phyloP scores from a whole-genome alignment of 305 asterid species.

The Solanum hybrid region DNA sequence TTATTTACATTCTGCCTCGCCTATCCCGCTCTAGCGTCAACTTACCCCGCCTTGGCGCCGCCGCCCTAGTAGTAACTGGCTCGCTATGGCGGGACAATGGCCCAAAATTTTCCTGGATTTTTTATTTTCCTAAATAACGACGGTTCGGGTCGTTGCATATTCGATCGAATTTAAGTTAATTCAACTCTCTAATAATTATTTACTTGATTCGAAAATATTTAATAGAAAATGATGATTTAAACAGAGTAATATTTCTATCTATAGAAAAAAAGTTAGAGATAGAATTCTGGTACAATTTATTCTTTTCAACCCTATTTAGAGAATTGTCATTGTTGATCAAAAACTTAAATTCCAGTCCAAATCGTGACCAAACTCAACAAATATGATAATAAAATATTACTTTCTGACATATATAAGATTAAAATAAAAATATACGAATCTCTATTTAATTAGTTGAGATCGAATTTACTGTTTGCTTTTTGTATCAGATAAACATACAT shows the following conservation, averaged over 20 bases:
- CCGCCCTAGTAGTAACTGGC: too few species aligned
- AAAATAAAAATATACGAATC: background rate
- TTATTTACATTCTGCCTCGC: too few species aligned
- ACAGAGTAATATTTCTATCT: background rate
- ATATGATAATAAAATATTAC: background rate
- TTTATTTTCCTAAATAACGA: too few species aligned
- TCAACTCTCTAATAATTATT: too few species aligned
- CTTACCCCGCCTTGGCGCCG: too few species aligned
- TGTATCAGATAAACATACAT: background rate
- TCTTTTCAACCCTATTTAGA: background rate
- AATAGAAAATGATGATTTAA: too few species aligned
- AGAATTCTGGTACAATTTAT: background rate
- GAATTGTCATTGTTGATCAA: background rate
- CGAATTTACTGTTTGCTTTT: background rate
- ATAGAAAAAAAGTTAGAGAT: background rate
- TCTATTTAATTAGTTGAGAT: background rate
- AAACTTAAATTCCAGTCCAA: background rate
- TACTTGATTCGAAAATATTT: too few species aligned
- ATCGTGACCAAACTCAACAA: background rate
- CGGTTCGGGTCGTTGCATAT: too few species aligned
- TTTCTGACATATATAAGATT: background rate
- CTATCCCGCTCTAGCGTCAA: too few species aligned
- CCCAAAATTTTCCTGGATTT: too few species aligned
- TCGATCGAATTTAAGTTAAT: background rate
- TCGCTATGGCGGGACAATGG: too few species aligned